phyloP scores from a whole-genome alignment of 192 early-diverging fungal species.

The Spizellomyces punctatus region DNA sequence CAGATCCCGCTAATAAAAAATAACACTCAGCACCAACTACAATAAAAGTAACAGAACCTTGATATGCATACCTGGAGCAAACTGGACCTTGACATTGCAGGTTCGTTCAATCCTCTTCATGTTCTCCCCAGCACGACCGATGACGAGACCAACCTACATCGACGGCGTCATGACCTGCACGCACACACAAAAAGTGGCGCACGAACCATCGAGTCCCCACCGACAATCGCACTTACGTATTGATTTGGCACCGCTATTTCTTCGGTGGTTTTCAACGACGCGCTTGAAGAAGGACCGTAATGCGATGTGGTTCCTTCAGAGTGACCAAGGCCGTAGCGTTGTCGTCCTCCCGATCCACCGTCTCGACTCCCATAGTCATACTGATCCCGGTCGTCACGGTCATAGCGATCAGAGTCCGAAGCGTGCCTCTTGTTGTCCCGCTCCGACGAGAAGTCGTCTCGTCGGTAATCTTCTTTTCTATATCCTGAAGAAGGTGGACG shows the following conservation, averaged over 20 bases:
- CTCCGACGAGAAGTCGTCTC: not conserved
- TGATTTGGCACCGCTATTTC: conserved; percentile 18
- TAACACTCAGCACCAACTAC: not conserved
- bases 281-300: conserved; percentile 21
- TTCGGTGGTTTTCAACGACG: not conserved
- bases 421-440: conserved; percentile 15
- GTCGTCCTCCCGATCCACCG: conserved; percentile 3
- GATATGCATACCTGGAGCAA: conserved; percentile 45
- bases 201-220: conserved; percentile 24
- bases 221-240: conserved; percentile 16
- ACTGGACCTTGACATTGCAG: conserved; percentile 74
- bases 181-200: conserved; percentile 59
- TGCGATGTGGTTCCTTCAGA: conserved; percentile 22
- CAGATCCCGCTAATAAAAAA: conserved; percentile 2
- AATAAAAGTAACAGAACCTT: not conserved
- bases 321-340: conserved; percentile 26
- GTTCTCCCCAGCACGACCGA: conserved; percentile 79
- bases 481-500: conserved; percentile 28
- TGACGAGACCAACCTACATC: conserved; percentile 72
- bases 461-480: conserved; percentile 25
- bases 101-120: conserved; percentile 74
- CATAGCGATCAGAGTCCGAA: not conserved
- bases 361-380: not conserved
- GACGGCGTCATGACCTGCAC: conserved; percentile 22
- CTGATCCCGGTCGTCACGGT: not conserved